These are phyloP conservation scores for Inga leiocalycina DNA, from an alignment of 306 rosid species.

Conservation along the genomic window DNA sequence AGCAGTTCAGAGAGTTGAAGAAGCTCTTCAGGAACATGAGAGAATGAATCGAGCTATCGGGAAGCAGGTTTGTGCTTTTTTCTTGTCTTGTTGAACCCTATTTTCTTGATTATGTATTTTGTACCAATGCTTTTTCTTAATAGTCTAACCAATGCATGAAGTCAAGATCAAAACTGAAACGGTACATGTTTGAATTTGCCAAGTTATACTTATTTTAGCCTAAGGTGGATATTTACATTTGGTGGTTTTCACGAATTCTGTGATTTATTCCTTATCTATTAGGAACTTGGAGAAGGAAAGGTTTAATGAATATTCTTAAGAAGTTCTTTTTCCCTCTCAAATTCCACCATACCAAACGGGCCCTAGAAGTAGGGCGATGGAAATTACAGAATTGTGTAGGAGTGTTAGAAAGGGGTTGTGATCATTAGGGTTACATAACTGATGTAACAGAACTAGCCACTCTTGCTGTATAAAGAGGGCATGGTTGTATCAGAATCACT, in stretches of 20 bases:
- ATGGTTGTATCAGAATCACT: neutral
- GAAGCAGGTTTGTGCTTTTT: slow-evolving; percentile 64
- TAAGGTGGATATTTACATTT: slow-evolving; percentile 9
- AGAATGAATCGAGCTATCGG: slow-evolving; percentile 75
- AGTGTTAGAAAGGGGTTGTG: neutral
- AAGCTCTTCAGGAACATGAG: slow-evolving; percentile 87
- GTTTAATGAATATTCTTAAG: slow-evolving; percentile 1
- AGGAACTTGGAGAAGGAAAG: slow-evolving; percentile 14
- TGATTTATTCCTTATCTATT: neutral
- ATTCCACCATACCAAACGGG: neutral
- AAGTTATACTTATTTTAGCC: neutral
- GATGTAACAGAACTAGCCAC: neutral
- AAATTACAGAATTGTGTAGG: neutral
- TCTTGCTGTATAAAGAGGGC: neutral
- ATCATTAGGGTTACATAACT: neutral
- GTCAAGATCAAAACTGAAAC: neutral
- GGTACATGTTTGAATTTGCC: neutral
- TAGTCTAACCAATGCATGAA: slow-evolving; percentile 8
- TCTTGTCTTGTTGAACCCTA: slow-evolving; percentile 7
- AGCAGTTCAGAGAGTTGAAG: slow-evolving; percentile 94
- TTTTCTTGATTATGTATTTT: slow-evolving; percentile 6
- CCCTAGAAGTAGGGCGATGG: neutral
- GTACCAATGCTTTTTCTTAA: neutral
- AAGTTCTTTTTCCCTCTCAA: neutral
- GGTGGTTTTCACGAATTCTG: neutral